A percentile compares a stretch with the other conserved stretches of the same genome.
Conservation (phyloP, 108 stramenopile species). For the Conticribra guillardii region DNA sequence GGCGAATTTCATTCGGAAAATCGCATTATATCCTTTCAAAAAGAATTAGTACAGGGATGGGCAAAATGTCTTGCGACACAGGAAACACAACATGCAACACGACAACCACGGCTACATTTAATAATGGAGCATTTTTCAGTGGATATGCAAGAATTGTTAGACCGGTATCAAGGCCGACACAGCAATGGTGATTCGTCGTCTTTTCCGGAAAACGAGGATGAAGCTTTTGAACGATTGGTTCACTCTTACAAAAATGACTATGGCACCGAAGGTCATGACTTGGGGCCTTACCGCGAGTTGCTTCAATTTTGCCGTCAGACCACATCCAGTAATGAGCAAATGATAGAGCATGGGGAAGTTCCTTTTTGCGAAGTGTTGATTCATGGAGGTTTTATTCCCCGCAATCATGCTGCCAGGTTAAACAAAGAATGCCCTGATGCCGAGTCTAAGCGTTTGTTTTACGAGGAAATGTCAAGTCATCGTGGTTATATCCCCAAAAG, state of each 20-base stretch:
- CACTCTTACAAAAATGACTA: conserved; percentile 54
- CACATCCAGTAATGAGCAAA: neutral
- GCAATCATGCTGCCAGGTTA: conserved; percentile 44
- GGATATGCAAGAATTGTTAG: conserved; percentile 69
- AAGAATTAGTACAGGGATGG: conserved; percentile 30
- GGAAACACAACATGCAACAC: neutral
- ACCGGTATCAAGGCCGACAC: conserved; percentile 48
- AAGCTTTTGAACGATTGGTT: conserved; percentile 56
- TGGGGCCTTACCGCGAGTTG: conserved; percentile 59
- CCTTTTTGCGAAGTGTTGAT: conserved; percentile 11
- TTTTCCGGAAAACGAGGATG: conserved; percentile 18
- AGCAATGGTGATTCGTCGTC: conserved; percentile 4
- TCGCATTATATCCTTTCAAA: conserved; percentile 32
- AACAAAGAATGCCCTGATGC: conserved; percentile 33
- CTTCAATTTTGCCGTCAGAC: conserved; percentile 50
- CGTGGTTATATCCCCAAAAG: conserved; percentile 32
- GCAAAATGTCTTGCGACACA: conserved; percentile 17
- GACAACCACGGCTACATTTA: conserved; percentile 53
- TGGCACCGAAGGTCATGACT: conserved; percentile 75
- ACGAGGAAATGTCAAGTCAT: conserved; percentile 34
- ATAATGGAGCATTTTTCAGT: conserved; percentile 81
- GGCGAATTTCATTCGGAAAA: conserved; percentile 42
- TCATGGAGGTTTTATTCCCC: conserved; percentile 56
- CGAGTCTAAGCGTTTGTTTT: conserved; percentile 20
- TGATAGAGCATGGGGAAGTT: neutral